phyloP scores from a whole-genome alignment of 805 yeast genomes.

The Metschnikowia lunata region DNA sequence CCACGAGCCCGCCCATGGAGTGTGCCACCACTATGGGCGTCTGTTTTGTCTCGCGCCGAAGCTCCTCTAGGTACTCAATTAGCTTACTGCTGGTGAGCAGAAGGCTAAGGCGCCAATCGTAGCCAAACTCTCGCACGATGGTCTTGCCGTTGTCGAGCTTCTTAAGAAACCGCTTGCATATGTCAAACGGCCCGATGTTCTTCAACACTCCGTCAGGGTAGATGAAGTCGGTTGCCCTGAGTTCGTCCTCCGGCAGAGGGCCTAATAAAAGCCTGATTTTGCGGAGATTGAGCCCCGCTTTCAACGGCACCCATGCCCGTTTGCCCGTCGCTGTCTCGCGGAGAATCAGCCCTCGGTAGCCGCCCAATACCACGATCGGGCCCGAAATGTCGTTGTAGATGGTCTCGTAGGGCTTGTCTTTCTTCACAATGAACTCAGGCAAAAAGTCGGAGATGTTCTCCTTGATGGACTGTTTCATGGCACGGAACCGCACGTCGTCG shows the following conservation, averaged over 20 bases:
- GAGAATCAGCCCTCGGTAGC: conserved; percentile 79
- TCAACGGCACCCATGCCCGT: conserved; percentile 81
- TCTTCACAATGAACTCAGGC: conserved; percentile 26
- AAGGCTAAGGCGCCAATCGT: conserved; percentile 85
- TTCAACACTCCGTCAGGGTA: conserved; percentile 74
- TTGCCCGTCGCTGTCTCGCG: conserved; percentile 60
- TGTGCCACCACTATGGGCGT: conserved; percentile 77
- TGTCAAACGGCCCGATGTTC: conserved; percentile 85
- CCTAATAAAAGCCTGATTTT: conserved; percentile 71
- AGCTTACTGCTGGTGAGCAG: conserved; percentile 52
- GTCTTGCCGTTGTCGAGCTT: conserved; percentile 57
- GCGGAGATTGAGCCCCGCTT: conserved; percentile 74
- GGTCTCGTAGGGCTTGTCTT: conserved; percentile 33
- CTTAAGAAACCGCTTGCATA: conserved; percentile 57
- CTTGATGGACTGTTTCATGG: conserved; percentile 59
- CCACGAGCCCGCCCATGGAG: conserved; percentile 90
- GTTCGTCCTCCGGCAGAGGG: conserved; percentile 67
- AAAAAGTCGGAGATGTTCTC: conserved; percentile 44
- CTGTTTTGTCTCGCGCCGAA: conserved; percentile 47
- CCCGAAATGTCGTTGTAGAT: conserved; percentile 66
- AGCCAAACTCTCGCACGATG: conserved; percentile 72
- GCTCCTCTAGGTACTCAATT: conserved; percentile 40
- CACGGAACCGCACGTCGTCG: conserved; percentile 65
- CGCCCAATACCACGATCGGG: conserved; percentile 78
- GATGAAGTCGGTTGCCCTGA: conserved; percentile 45